Evolutionary conservation across 495 filamentous ascomycete genomes (phyloP), one percentile per base, ranked within the genome.

Genomic region (Penicillium roqueforti): DNA sequence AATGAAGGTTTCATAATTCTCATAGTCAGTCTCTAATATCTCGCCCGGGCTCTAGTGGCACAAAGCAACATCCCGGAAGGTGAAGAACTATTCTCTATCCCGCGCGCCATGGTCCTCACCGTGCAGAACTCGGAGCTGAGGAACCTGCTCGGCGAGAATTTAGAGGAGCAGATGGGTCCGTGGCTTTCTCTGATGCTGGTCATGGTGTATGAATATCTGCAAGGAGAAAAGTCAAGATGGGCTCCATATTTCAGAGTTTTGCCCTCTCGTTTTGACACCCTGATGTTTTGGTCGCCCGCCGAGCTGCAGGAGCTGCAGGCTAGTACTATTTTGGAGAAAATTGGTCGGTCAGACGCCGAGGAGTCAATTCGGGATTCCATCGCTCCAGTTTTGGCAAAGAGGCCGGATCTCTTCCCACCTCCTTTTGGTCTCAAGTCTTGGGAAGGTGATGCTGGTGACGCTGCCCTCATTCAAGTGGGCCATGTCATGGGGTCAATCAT

Each of bases 401-500:
- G 79, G 22, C 65, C 71, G 19, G 40, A 62, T 38, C 51, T 79
- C 1, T 83, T 83, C 60, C 71, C 68, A n/a, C 72, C 71, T 20
- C 55, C 70, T n/a, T 58, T 66, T 36, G 69, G 66, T n/a, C 54
- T 74, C 10, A 79, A 87, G 46, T 82, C 77, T 39, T 78, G 77
- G 29, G 64, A 75, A 11, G 71, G 73, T 23, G 63, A 75, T 46
- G 62, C 59, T 38, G 74, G 72, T 16, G 75, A 81, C 42, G 72
- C 77, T 18, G 68, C 79, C 22, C 68, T 91, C 14, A 59, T 89
- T 5, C 56, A 66, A 16, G 72, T 91, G 7, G 83, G 83, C 29
- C 91, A 96, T 67, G 76, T 79, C 9, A 88, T 96, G 82, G 92
- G 87, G 0, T 90, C 86, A 13, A 79, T 86, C 14, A 93, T 96